Percentiles rank a stretch among this genome's conserved stretches.
Evolutionary conservation across 257 asterid species (phyloP).

Genomic region (Plantago elongata): DNA sequence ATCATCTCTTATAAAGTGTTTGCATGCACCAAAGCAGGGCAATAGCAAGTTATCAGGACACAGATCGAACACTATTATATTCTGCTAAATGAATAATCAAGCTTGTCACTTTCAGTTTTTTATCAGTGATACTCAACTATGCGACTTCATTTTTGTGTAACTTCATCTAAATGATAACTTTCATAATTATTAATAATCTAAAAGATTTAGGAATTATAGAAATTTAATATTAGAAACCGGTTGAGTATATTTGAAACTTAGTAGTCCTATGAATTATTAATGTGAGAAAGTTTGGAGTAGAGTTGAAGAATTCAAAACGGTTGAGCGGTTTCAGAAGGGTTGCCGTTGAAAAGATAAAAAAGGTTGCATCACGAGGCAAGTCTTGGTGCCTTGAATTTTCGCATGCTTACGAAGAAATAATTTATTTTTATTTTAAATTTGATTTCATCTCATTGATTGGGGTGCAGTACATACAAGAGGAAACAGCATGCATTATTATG

Average conservation of each 20-base stretch:
- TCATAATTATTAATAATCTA: neutral
- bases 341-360: slow-evolving; percentile 24
- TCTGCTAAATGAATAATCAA: too few species aligned
- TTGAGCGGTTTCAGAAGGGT: slow-evolving; percentile 44
- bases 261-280: neutral
- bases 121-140: too few species aligned
- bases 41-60: too few species aligned
- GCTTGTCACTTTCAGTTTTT: too few species aligned
- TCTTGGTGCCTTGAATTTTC: slow-evolving; percentile 2
- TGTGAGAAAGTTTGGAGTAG: slow-evolving; percentile 16
- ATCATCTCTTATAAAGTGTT: too few species aligned
- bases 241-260: slow-evolving; percentile 9
- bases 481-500: slow-evolving; percentile 14
- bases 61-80: too few species aligned
- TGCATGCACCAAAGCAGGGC: too few species aligned
- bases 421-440: neutral
- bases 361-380: slow-evolving; percentile 5
- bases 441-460: slow-evolving; percentile 13
- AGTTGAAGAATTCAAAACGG: slow-evolving; percentile 47
- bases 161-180: too few species aligned
- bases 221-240: neutral
- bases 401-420: slow-evolving; percentile 8
- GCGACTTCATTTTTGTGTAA: too few species aligned
- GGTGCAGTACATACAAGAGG: slow-evolving; percentile 2
- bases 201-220: neutral